Evolutionary conservation across 176 grass and related monocot species (phyloP), one percentile per base, ranked within the genome.

Genomic region (Oryza brachyantha): DNA sequence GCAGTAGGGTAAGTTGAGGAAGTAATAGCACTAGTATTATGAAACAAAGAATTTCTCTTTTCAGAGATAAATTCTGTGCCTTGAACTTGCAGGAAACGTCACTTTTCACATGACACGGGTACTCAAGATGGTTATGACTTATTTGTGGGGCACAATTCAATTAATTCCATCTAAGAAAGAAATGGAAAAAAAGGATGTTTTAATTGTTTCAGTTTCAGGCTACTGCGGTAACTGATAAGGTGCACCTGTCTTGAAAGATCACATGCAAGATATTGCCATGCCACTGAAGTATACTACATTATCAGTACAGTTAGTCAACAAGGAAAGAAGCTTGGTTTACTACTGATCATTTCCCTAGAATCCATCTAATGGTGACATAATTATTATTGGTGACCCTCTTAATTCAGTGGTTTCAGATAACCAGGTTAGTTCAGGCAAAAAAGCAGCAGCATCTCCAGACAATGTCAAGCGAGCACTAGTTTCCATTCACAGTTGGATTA

Each of bases 361-460:
- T 11, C 14, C 31, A 32, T 32, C 31, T 42, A 78, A 11, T 43
- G 41, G n/a, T 54, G 69, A 28, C 57, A 14, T 17, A 54, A 61
- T 42, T 76, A 54, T 45, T 66, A 63, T 22, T 63, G 82, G 74
- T 21, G 13, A 8, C 14, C 28, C 37, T 54, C 64, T 10, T 77
- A n/a, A 52, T 48, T 77, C 43, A 16, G 35, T 22, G n/a, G 21
- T 36, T 75, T 68, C 35, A 66, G 1, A 46, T 16, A 7, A 39
- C 5, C 31, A 29, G 39, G 19, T 29, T 70, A n/a, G 10, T 37
- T 60, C 41, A 3, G 54, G 3, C 12, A 36, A 42, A 75, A 60
- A 61, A 70, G 52, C 9, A 76, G 21, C 29, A 54, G 22, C 73
- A 63, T 84, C 76, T 29, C 31, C 11, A 71, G 38, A 62, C 28